Evolutionary conservation across 345 rosid genomes (phyloP), one percentile per base, ranked within the genome.

Genomic region (Lepidium africanum): DNA sequence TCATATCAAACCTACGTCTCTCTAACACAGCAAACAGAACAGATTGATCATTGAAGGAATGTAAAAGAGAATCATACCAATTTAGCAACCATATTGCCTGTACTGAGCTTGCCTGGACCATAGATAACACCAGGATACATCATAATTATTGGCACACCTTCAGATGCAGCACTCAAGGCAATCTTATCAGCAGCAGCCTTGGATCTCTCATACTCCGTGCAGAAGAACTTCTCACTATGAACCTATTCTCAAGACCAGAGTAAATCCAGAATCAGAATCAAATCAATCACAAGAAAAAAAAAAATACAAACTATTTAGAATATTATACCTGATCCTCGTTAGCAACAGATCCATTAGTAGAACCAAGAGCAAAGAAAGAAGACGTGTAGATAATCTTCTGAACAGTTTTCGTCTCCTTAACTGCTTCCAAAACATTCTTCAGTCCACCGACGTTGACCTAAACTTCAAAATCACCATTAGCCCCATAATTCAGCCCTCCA

Each of bases 391-490:
- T 67, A 51, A 92, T 80, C 84, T 81, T 88, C 80, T 83, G 70
- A 4, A 90, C 51, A 0, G 84, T 76, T 39, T 74, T 70, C n/a
- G 86, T 81, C 63, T 83, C 89, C 54, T 73, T 78, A 9, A 80
- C 89, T 1, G 86, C 98, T 77, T 77, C 76, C 71, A 90, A 57
- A 15, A 86, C 81, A 46, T 90, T 90, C 83, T 83, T 84, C 76
- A 92, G 72, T 60, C 98, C 98, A 63, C 79, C 91, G 6, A 90
- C 90, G 76, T 92, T 92, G 74, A 90, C 96, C 96, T 88, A 63
- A 9, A 72, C 47, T 61, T 41, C 61, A 17, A 23, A 46, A 39
- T 38, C 53, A 45, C 36, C 45, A 49, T 36, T 8, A 35, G 19
- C 0, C 8, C 11, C 36, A 3, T 21, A 0, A 27, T 5, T 27